Evolutionary conservation across 208 protist species (phyloP).

Genomic region (Trypanosoma cruzi): DNA sequence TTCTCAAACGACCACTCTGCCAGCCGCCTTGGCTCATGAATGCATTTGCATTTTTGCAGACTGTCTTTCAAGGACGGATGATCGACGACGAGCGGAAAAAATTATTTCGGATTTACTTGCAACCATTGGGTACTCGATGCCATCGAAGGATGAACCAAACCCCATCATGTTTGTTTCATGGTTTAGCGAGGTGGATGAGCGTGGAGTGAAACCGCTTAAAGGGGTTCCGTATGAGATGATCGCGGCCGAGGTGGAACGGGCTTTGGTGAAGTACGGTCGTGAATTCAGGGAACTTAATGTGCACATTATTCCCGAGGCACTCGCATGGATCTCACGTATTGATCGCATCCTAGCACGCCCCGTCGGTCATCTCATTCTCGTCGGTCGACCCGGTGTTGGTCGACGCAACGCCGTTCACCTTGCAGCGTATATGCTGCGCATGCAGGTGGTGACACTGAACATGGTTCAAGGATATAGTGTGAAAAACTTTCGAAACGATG

Average conservation of each 20-base stretch:
- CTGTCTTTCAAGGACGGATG: slow-evolving; percentile 85
- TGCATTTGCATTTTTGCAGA: slow-evolving; percentile 94
- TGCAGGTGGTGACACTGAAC: slow-evolving; percentile 90
- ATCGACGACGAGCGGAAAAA: slow-evolving; percentile 66
- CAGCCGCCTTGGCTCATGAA: slow-evolving; percentile 94
- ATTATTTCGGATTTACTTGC: slow-evolving; percentile 84
- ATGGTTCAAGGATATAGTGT: slow-evolving; percentile 90
- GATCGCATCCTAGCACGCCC: slow-evolving; percentile 86
- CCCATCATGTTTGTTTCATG: slow-evolving; percentile 91
- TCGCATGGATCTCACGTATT: slow-evolving; percentile 91
- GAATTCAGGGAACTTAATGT: slow-evolving; percentile 94
- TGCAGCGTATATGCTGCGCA: slow-evolving; percentile 83
- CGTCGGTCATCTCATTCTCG: slow-evolving; percentile 91
- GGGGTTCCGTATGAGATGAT: slow-evolving; percentile 78
- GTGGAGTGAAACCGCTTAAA: slow-evolving; percentile 41
- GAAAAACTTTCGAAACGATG: slow-evolving; percentile 90
- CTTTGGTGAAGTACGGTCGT: slow-evolving; percentile 93
- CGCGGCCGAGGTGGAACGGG: slow-evolving; percentile 76
- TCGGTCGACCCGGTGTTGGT: slow-evolving; percentile 92
- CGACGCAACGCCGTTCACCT: slow-evolving; percentile 85
- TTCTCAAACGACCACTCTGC: slow-evolving; percentile 76
- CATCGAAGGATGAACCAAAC: slow-evolving; percentile 72
- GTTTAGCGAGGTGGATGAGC: slow-evolving; percentile 50
- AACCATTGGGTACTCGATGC: slow-evolving; percentile 80
- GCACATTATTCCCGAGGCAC: slow-evolving; percentile 91